These are phyloP conservation scores for Saturnispora zaruensis DNA, from an alignment of 805 yeast genomes.

Conservation along the genomic window DNA sequence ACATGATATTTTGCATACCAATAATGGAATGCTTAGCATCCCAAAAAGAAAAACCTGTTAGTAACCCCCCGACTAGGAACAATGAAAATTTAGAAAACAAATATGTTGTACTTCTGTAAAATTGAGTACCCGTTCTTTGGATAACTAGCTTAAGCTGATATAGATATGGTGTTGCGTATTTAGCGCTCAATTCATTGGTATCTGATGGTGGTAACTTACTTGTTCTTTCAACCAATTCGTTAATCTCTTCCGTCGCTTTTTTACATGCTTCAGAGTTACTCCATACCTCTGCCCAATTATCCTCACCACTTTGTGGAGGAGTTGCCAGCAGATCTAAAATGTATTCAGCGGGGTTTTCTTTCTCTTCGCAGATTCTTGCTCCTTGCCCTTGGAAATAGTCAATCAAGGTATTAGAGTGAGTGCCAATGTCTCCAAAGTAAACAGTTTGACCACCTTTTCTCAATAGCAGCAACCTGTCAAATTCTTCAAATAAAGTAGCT, in stretches of 20 bases:
- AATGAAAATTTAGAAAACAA: constrained; percentile 46
- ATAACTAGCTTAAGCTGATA: constrained; percentile 31
- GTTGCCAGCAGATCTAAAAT: constrained; percentile 71
- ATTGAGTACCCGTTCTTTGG: constrained; percentile 32
- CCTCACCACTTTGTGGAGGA: constrained; percentile 59
- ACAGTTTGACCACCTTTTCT: constrained; percentile 46
- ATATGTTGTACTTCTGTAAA: constrained; percentile 54
- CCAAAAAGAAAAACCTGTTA: constrained; percentile 65
- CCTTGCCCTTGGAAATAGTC: constrained; percentile 45
- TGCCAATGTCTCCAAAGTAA: constrained; percentile 47
- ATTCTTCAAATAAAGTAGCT: constrained; percentile 34
- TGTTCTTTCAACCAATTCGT: constrained; percentile 19
- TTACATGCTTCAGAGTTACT: constrained; percentile 24
- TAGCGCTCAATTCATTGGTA: constrained; percentile 14
- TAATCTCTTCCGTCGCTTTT: constrained; percentile 25
- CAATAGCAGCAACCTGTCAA: constrained; percentile 35
- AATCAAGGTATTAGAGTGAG: constrained; percentile 33
- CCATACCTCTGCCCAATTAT: constrained; percentile 64
- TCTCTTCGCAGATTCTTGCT: constrained; percentile 52
- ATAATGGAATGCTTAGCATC: constrained; percentile 41
- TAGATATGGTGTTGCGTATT: constrained; percentile 40
- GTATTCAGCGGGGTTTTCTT: constrained; percentile 72
- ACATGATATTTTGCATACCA: constrained; percentile 54
- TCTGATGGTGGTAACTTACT: constrained; percentile 5
- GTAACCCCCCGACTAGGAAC: constrained; percentile 33